Evolutionary conservation across 805 yeast species (phyloP), one percentile per base, ranked within the genome.

Genomic region (Metschnikowia shivogae): DNA sequence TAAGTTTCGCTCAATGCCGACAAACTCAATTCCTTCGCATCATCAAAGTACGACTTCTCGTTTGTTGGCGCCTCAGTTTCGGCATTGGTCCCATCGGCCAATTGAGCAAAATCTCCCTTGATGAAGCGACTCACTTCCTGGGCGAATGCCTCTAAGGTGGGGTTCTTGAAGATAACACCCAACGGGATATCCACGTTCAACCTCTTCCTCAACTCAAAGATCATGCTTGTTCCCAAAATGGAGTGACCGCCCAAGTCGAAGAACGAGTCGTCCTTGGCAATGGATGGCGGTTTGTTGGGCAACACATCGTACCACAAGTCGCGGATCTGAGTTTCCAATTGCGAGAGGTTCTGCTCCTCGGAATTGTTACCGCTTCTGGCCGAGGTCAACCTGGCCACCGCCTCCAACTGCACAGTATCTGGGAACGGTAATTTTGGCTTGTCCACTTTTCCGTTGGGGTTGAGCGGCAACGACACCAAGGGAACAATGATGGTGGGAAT

Each of bases 241-340:
- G 98, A 92, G 66, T 93, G 99, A 2, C 99, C 99, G 47, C 99
- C 99, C 43, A 95, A 71, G 61, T 93, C 99, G 60, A 93, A 93
- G 78, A 93, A 93, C 1, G 95, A 86, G 63, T 93, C 99, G 2
- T 78, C 77, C 29, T 84, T 84, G 27, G 84, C 73, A 35, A 89
- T 76, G 2, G 86, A 68, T 1, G 92, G 84, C 6, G 97, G 97
- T 51, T 80, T 77, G 54, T 81, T 85, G 35, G 98, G 98, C 54
- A 93, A 74, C 10, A 93, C 84, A 22, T 76, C 77, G 42, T 85
- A 67, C 99, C 99, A 93, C 48, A 93, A 65, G 46, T 89, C 90
- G 50, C 85, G 80, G 35, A 93, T 78, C 48, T 78, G 70, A 1
- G 74, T 65, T 67, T 93, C 95, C 30, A 78, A 73, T 36, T 76